phyloP scores from a whole-genome alignment of 164 flowering plant genomes.

The Umbellularia californica region DNA sequence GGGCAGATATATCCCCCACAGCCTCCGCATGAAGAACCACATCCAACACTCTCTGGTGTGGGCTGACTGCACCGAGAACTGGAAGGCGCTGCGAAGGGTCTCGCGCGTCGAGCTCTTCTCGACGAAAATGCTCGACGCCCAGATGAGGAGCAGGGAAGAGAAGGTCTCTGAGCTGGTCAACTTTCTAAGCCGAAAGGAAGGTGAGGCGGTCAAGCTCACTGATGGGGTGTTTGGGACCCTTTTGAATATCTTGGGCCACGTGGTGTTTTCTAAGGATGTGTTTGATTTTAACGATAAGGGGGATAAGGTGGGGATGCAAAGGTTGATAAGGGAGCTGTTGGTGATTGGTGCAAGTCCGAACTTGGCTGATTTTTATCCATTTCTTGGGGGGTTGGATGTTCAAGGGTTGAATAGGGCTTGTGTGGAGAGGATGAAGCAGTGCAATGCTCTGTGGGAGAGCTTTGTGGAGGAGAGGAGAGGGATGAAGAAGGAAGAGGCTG shows the following conservation, averaged over 20 bases:
- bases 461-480: conserved; percentile 29
- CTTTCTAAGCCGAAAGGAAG: conserved; percentile 17
- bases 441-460: conserved; percentile 23
- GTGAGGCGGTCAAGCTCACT: conserved; percentile 19
- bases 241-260: conserved; percentile 20
- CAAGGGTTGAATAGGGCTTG: conserved; percentile 22
- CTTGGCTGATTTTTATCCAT: conserved; percentile 29
- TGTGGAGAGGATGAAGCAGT: not conserved
- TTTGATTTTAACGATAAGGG: conserved; percentile 12
- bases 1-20: conserved; percentile 15
- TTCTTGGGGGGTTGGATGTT: conserved; percentile 25
- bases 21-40: not conserved
- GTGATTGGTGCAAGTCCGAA: conserved; percentile 21
- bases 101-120: conserved; percentile 32
- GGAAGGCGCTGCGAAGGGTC: conserved; percentile 28
- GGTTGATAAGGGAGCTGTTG: conserved; percentile 10
- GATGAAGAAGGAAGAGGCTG: not conserved
- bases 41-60: conserved; percentile 17
- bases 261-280: conserved; percentile 26
- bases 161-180: conserved; percentile 26
- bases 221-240: conserved; percentile 20
- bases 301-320: conserved; percentile 15
- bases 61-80: conserved; percentile 29
- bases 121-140: conserved; percentile 20
- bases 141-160: conserved; percentile 18